These are phyloP conservation scores for Triticum aestivum DNA, from an alignment of 176 grass and related monocot species.

Conservation along the genomic window DNA sequence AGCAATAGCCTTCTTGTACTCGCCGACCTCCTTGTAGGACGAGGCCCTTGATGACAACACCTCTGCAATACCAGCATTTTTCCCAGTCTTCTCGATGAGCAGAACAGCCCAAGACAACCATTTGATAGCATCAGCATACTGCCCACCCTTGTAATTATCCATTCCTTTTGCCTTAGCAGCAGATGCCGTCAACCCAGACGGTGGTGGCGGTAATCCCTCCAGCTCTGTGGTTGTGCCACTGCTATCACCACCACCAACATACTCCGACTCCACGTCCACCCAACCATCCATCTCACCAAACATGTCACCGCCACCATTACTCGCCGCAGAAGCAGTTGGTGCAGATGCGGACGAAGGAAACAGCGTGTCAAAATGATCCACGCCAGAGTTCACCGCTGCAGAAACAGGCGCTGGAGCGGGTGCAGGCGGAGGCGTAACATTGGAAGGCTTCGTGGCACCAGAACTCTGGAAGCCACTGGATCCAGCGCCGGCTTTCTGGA, in stretches of 20 bases:
- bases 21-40: constrained; percentile 97
- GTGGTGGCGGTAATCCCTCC: constrained; percentile 81
- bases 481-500: constrained; percentile 39
- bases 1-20: constrained; percentile 99
- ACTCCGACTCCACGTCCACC: constrained; percentile 73
- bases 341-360: constrained; percentile 67
- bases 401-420: constrained; percentile 41
- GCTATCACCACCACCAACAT: constrained; percentile 51
- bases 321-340: constrained; percentile 24
- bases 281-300: constrained; percentile 88
- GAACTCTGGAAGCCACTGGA: constrained; percentile 52
- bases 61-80: constrained; percentile 57
- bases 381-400: constrained; percentile 18
- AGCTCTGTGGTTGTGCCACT: constrained; percentile 70
- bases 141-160: constrained; percentile 96
- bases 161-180: constrained; percentile 76
- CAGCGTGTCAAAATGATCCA: constrained; percentile 69
- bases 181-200: constrained; percentile 63
- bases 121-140: constrained; percentile 97
- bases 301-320: constrained; percentile 44
- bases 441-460: constrained; percentile 30
- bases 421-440: constrained; percentile 43
- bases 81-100: constrained; percentile 77
- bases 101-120: constrained; percentile 91
- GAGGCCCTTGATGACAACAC: constrained; percentile 93